Evolutionary conservation across 768 basidiomycete genomes (phyloP).

Genomic region (Mycena indigotica): DNA sequence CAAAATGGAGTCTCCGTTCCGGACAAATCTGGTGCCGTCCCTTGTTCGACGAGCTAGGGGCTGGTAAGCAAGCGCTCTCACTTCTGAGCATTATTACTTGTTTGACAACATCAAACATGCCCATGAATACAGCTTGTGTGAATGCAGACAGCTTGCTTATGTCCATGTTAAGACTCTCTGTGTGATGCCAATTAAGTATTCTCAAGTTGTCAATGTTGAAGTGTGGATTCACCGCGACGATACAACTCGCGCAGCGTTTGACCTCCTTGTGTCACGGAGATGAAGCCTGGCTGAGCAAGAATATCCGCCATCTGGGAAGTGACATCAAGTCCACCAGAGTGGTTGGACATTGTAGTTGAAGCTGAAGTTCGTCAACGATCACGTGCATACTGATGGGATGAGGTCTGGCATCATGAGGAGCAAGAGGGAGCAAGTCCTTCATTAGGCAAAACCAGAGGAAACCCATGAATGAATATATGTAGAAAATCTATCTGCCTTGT

Average conservation of each 20-base stretch:
- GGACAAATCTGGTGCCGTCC: constrained; percentile 39
- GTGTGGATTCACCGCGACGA: constrained; percentile 30
- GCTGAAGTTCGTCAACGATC: not conserved
- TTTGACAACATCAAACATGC: too few species aligned
- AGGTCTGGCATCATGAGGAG: not conserved
- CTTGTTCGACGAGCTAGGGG: constrained; percentile 32
- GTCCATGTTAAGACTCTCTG: constrained; percentile 32
- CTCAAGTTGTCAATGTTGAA: not conserved
- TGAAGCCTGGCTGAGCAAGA: constrained; percentile 31
- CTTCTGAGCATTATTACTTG: too few species aligned
- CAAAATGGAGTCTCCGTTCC: constrained; percentile 46
- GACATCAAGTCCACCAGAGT: constrained; percentile 31
- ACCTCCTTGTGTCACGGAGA: constrained; percentile 29
- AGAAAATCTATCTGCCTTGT: too few species aligned
- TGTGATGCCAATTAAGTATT: not conserved
- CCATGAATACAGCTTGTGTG: constrained; percentile 31
- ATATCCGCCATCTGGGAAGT: constrained; percentile 31
- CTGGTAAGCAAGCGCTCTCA: too few species aligned
- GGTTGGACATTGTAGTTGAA: not conserved
- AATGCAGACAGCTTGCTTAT: constrained; percentile 30
- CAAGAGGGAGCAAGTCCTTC: too few species aligned
- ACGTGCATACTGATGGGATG: not conserved
- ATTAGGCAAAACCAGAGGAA: too few species aligned
- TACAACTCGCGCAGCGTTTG: constrained; percentile 33
- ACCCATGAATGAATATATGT: too few species aligned